These are phyloP conservation scores for Paspalum notatum DNA, from an alignment of 176 grass and related monocot genomes.

Conservation along the genomic window DNA sequence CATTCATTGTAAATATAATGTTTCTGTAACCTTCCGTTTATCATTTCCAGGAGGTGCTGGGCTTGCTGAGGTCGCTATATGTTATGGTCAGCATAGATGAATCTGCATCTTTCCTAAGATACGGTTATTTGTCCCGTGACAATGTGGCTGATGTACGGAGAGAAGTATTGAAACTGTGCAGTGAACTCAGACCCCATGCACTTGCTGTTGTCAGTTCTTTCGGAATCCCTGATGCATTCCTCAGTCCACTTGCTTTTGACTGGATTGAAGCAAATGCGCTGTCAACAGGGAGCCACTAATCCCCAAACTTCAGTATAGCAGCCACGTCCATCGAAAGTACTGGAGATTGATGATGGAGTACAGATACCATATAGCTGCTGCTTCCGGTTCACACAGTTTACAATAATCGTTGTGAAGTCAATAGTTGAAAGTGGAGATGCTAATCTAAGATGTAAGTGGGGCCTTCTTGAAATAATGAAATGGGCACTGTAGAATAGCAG, in stretches of 20 bases:
- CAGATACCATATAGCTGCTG: neutral
- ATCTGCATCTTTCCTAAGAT: slow-evolving; percentile 82
- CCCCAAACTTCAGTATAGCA: neutral
- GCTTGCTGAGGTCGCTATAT: slow-evolving; percentile 92
- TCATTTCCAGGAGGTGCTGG: slow-evolving; percentile 65
- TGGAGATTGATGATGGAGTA: neutral
- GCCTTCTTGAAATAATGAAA: neutral
- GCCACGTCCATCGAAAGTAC: neutral
- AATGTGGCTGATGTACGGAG: slow-evolving; percentile 69
- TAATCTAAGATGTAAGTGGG: slow-evolving; percentile 8
- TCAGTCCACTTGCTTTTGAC: slow-evolving; percentile 95
- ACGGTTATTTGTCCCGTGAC: slow-evolving; percentile 69
- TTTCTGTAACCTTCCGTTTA: slow-evolving; percentile 19
- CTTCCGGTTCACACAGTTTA: neutral
- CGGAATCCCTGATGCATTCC: slow-evolving; percentile 91
- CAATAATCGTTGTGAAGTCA: slow-evolving; percentile 28
- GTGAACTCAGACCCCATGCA: slow-evolving; percentile 81
- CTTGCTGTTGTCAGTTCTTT: slow-evolving; percentile 81
- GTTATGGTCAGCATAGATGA: slow-evolving; percentile 81
- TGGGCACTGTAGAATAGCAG: neutral
- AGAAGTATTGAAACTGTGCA: slow-evolving; percentile 73
- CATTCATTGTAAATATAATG: slow-evolving; percentile 5
- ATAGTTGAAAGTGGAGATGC: slow-evolving; percentile 11
- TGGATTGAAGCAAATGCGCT: slow-evolving; percentile 89
- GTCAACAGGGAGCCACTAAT: slow-evolving; percentile 61